These are phyloP conservation scores for Polyporus arcularius DNA, from an alignment of 768 basidiomycete genomes.

Conservation along the genomic window DNA sequence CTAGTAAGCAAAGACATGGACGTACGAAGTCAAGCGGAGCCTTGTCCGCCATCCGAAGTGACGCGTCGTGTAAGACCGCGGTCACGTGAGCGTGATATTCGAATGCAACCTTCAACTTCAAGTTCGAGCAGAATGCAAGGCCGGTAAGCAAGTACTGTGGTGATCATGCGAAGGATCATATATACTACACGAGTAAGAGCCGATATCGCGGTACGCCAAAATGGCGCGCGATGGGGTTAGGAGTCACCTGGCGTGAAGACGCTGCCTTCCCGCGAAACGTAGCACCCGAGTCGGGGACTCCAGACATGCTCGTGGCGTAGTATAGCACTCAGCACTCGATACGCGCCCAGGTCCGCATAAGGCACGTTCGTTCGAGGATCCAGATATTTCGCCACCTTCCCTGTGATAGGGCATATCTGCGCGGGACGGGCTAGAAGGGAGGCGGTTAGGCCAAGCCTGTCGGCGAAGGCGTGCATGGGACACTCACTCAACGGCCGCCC, in stretches of 20 bases:
- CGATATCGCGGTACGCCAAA: neutral
- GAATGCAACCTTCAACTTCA: neutral
- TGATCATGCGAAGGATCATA: neutral
- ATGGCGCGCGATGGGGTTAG: neutral
- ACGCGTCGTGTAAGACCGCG: neutral
- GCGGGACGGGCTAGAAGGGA: constrained; percentile 57
- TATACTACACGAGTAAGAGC: neutral
- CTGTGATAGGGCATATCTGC: constrained; percentile 76
- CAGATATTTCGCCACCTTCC: constrained; percentile 70
- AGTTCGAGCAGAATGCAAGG: neutral
- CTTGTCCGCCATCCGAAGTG: neutral
- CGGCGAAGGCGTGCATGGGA: neutral
- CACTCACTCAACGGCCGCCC: constrained; percentile 62
- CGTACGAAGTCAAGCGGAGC: neutral
- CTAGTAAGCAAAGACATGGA: constrained; percentile 12
- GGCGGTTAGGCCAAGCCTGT: neutral
- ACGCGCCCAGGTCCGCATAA: constrained; percentile 72
- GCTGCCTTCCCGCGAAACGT: constrained; percentile 32
- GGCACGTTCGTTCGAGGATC: constrained; percentile 83
- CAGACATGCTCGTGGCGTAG: constrained; percentile 73
- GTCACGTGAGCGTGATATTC: constrained; percentile 4
- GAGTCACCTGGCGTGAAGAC: constrained; percentile 3
- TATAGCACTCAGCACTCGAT: constrained; percentile 58
- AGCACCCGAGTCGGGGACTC: constrained; percentile 47
- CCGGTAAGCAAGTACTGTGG: no score